Base-by-base conservation (phyloP, 2,329 filamentous ascomycete species). In the Phialocephala sp. region DNA sequence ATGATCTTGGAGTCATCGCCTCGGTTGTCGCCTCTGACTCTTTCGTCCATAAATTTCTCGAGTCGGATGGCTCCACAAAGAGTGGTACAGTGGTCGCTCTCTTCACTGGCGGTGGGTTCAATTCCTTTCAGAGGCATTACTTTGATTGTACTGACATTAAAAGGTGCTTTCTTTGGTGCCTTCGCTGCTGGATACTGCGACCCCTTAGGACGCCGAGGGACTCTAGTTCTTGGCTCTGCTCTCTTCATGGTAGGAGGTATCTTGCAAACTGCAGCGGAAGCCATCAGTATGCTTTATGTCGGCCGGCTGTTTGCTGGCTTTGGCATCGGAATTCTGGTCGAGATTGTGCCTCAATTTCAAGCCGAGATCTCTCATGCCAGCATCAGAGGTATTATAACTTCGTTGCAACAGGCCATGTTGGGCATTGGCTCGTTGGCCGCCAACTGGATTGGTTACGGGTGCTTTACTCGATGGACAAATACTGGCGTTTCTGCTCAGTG, bases 381-480 rank as follows among this genome's bases (percentile, higher is more conserved):
- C 66, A 93, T 94, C 73, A 86, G 91, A 75, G 91, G 91, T 14
- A 82, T 88, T 68, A 65, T 94, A 37, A 93, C 90, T 0, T 85
- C 86, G 24, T 80, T 94, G 4, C 91, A 93, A 76, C 91, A 93
- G 71, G 92, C 93, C 73, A 93, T 93, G 90, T 77, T 93, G 52
- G 91, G 90, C 1, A 84, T 94, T 24, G 91, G 91, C 82, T 93
- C 0, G 79, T 87, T n/a, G 91, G 91, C 0, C 83, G 36, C 24
- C 9, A 54, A 18, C 24, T 54, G 24, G 24, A 18, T 54, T 27
- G 14, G 12, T 54, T 54, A 41, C 9, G 37, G 37, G 15, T 41
- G 37, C 37, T 41, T 14, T 41, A 72, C 55, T 3, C 11, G 12
- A 14, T 41, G 37, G 37, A 12, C 37, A 41, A 18, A 18, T 8